These are phyloP conservation scores for Apiospora rasikravindrae DNA, from an alignment of 2,329 filamentous ascomycete species.

Conservation along the genomic window DNA sequence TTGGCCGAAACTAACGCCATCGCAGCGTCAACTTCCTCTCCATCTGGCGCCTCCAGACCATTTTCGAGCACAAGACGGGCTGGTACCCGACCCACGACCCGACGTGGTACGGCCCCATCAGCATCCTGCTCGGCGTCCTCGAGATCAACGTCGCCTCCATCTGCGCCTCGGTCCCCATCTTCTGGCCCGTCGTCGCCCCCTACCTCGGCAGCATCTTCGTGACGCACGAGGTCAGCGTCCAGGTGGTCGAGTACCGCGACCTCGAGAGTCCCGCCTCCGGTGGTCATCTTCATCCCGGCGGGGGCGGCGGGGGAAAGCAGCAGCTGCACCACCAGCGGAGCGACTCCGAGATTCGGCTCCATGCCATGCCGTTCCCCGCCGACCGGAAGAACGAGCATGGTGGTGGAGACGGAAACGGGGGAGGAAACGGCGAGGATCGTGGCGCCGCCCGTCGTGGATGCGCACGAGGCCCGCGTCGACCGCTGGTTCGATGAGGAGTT, in stretches of 20 bases:
- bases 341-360: background rate
- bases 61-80: constrained; percentile 36
- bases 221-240: constrained; percentile 42
- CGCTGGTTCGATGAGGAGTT: constrained; percentile 6
- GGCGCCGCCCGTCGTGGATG: background rate
- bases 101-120: constrained; percentile 41
- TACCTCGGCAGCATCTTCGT: constrained; percentile 41
- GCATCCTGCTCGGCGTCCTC: constrained; percentile 40
- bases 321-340: background rate
- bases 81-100: constrained; percentile 43
- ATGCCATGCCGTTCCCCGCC: background rate
- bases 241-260: constrained; percentile 20
- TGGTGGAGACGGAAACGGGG: background rate
- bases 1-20: background rate
- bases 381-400: background rate
- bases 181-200: constrained; percentile 39
- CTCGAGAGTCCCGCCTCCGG: background rate
- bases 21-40: constrained; percentile 35
- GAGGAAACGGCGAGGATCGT: background rate
- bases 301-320: background rate
- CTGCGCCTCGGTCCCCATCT: constrained; percentile 40
- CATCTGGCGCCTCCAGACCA: constrained; percentile 39
- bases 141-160: constrained; percentile 42
- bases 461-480: constrained; percentile 7
- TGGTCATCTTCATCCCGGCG: background rate